Base-by-base conservation (phyloP, 75 land plant species). In the Cryptomeria japonica region DNA sequence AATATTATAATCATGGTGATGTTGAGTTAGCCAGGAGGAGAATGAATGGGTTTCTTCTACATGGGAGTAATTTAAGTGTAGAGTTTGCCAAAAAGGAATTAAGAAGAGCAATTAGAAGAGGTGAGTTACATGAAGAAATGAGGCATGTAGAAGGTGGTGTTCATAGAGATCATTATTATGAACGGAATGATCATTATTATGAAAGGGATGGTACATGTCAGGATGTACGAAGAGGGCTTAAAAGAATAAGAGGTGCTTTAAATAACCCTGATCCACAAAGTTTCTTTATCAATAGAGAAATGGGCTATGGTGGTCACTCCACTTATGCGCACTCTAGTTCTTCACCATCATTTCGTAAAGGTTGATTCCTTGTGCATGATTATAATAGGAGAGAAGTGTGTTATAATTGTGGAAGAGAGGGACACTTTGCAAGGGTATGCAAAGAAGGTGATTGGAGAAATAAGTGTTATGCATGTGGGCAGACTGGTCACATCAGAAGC, bases 391-490 rank as follows among this genome's bases (percentile, higher is more conserved):
- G 83, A 41, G 28, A 39, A 41, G 46, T 80, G 44, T 80, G 83
- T 41, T 80, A 80, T 41, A 80, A 80, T 41, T 39, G 46, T 80
- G 83, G 83, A 22, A 39, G 25, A 42, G 47, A 19, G 42, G 83
- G 83, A 6, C 83, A 80, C 83, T 34, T 80, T 18, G 83, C 83
- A 12, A 80, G 83, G 25, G 83, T 22, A 0, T 80, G 83, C 9
- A 41, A 28, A 5, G 83, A 80, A 80, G 83, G 83, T 80, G 46
- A 80, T 37, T 41, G 83, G 83, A 39, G n/a, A 37, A 80, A 80
- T 41, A 80, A 37, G 18, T 80, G 83, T 9, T 80, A 80, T 41
- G 25, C 44, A 80, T 80, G 83, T 80, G 83, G 83, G n/a, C 22
- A 80, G n/a, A 39, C 0, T 80, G 83, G 83, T 41, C 83, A 80